Conservation (phyloP, 179 eudicot species). For the Corrigiola litoralis region DNA sequence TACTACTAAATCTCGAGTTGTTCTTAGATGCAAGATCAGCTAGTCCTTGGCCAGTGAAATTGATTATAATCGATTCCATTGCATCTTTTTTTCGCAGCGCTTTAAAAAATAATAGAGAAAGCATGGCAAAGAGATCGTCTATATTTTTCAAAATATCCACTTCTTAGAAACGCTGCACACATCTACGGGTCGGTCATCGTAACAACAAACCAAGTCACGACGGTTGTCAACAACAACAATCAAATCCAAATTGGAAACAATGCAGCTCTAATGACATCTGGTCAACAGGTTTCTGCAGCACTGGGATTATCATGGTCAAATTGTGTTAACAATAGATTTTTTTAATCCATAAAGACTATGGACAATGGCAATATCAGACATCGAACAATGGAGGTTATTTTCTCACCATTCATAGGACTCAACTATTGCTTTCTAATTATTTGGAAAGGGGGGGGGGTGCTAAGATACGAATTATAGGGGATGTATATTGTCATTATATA, state of each 20-base stretch:
- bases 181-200: neutral
- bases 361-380: neutral
- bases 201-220: neutral
- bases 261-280: neutral
- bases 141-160: neutral
- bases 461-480: too few relatives aligned
- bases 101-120: neutral
- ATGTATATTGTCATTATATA: too few relatives aligned
- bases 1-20: neutral
- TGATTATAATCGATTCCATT: neutral
- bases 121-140: neutral
- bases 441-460: neutral
- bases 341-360: neutral
- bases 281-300: neutral
- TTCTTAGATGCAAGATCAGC: neutral
- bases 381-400: neutral
- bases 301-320: neutral
- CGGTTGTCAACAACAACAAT: neutral
- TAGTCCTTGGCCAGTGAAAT: neutral
- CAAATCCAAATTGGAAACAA: neutral
- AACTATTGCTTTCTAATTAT: neutral
- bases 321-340: neutral
- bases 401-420: neutral
- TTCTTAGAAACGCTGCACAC: neutral
- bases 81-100: neutral